These are phyloP conservation scores for Alternaria atra DNA, from an alignment of 2,329 filamentous ascomycete genomes.

Conservation along the genomic window DNA sequence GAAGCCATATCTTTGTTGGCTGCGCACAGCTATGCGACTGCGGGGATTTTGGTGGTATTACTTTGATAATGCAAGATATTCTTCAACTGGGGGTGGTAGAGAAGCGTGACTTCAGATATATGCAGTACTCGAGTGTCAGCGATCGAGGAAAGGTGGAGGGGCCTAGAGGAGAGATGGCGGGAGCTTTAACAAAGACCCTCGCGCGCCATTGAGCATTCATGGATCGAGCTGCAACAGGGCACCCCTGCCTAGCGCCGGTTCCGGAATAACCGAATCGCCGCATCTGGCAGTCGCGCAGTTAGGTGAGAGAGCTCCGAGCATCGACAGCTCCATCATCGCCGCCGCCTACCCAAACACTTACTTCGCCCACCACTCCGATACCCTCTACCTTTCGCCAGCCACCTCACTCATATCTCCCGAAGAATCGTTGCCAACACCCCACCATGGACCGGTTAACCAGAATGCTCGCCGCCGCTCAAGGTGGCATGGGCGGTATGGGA, in stretches of 20 bases:
- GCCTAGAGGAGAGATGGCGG: conserved; percentile 15
- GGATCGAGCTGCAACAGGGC: conserved; percentile 16
- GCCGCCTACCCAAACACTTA: conserved; percentile 16
- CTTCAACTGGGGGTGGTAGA: not conserved
- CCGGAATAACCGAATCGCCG: conserved; percentile 22
- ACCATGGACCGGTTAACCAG: conserved; percentile 90
- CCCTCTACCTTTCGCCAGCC: not conserved
- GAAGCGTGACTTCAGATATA: not conserved
- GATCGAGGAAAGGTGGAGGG: conserved; percentile 9
- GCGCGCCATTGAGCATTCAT: conserved; percentile 14
- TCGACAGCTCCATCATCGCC: conserved; percentile 21
- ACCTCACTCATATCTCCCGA: not conserved
- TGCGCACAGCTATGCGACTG: conserved; percentile 26
- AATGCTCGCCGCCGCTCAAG: conserved; percentile 79
- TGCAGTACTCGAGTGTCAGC: conserved; percentile 1
- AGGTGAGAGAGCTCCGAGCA: conserved; percentile 23
- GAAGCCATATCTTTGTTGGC: conserved; percentile 27
- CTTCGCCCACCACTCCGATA: not conserved
- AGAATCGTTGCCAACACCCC: conserved; percentile 5
- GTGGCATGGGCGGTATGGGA: conserved; percentile 70
- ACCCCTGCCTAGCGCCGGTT: conserved; percentile 18
- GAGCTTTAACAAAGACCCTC: conserved; percentile 21
- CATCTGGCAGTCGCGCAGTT: conserved; percentile 22
- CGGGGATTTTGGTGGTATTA: not conserved
- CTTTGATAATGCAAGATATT: not conserved